Conservation (phyloP, 2,329 filamentous ascomycete genomes). For the Phyllosticta citriasiana region DNA sequence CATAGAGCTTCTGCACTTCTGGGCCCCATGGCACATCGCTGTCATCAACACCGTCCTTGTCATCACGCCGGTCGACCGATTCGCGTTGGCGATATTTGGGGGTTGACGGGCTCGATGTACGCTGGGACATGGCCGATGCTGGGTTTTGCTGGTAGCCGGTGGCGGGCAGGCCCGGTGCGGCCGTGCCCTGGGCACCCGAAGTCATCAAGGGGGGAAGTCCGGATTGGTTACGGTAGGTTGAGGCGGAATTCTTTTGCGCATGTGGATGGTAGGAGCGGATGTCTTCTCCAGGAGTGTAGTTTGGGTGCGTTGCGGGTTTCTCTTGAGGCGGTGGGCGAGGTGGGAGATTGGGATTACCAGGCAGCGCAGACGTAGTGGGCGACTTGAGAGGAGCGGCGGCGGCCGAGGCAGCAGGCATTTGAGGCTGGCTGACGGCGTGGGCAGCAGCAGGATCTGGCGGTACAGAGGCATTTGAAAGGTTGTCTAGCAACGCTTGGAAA, state of each 20-base stretch:
- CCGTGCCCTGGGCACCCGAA: constrained; percentile 12
- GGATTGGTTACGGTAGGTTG: constrained; percentile 22
- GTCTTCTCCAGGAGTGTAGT: constrained; percentile 38
- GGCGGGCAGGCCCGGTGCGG: constrained; percentile 4
- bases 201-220: constrained; percentile 19
- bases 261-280: constrained; percentile 42
- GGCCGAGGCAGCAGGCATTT: constrained; percentile 11
- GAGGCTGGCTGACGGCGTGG: constrained; percentile 6
- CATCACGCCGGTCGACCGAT: constrained; percentile 15
- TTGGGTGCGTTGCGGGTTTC: constrained; percentile 37
- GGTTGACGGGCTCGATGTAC: constrained; percentile 21
- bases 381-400: constrained; percentile 18
- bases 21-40: constrained; percentile 43
- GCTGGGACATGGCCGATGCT: constrained; percentile 14
- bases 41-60: constrained; percentile 26
- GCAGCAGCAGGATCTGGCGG: constrained; percentile 23
- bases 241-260: constrained; percentile 25
- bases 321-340: constrained; percentile 40
- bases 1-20: constrained; percentile 57
- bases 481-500: constrained; percentile 38
- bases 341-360: constrained; percentile 34
- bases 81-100: constrained; percentile 21
- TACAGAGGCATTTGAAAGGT: constrained; percentile 19
- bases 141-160: constrained; percentile 11
- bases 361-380: constrained; percentile 25